Base-by-base conservation (phyloP, 2,329 filamentous ascomycete species). In the Grosmannia huntii region DNA sequence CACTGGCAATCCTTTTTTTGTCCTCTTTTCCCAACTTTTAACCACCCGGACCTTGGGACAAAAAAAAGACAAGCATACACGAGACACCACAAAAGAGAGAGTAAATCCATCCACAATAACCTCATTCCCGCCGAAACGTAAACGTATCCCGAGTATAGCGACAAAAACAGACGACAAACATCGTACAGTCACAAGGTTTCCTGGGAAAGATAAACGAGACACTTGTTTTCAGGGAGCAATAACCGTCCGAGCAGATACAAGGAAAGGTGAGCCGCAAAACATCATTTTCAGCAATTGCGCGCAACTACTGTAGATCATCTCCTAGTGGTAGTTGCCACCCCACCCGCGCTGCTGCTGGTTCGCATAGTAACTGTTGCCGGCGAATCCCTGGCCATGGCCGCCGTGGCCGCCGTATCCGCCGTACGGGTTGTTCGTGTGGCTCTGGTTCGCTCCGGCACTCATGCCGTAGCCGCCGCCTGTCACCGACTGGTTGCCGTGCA, bases 301-400 rank as follows among this genome's bases (percentile, higher is more conserved):
- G 6, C 12, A 52, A 33, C 10, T n/a, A n/a, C n/a, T n/a, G n/a
- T n/a, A 31, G 14, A 28, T 28, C 25, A 14, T 19, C 36, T 53
- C 57, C 57, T 67, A 68, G 59, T 70, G 66, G 74, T 83, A 83
- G 75, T 83, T 83, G 64, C 75, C 76, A 64, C 80, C 80, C 80
- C 80, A 83, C 66, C 80, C 79, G 62, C 78, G 75, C 61, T 76
- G 76, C 66, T 57, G 57, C 65, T 73, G 72, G 63, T 76, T 70
- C 58, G 66, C 73, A 67, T 79, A 79, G 70, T 77, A 78, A 62
- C 70, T 73, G 61, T 72, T 72, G 62, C 71, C 71, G 62, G 75
- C 72, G 58, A 78, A 79, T 55, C 73, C 75, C 65, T 74, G 73
- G 57, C 68, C 74, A 66, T 79, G 79, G 69, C 69, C 73, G 58